Percentiles rank a stretch among this genome's conserved stretches.
These are phyloP conservation scores for Solanum hybrid DNA, from an alignment of 305 asterid species.

Conservation along the genomic window DNA sequence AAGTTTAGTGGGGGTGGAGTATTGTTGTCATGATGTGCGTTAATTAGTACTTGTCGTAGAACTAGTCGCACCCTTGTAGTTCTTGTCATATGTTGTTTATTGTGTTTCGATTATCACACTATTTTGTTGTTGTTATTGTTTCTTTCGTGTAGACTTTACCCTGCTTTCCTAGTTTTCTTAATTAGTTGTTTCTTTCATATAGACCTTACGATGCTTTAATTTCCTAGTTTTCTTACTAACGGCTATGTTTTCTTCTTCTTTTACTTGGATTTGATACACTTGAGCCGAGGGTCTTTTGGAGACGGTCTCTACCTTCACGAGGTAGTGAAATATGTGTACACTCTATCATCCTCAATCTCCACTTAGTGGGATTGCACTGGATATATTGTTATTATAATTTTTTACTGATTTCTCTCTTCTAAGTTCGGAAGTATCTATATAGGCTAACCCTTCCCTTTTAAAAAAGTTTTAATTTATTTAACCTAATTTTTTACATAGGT, in stretches of 20 bases:
- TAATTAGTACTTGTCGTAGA: not conserved
- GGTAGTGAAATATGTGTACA: too few species aligned
- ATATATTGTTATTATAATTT: too few species aligned
- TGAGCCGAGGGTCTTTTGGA: too few species aligned
- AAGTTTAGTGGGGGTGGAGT: not conserved
- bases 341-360: fast-evolving
- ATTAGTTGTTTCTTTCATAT: not conserved
- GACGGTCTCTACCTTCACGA: too few species aligned
- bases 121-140: too few species aligned
- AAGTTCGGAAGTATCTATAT: not conserved
- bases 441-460: not conserved
- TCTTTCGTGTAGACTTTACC: not conserved
- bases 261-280: not conserved
- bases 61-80: not conserved
- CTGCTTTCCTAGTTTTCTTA: not conserved
- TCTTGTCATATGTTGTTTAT: not conserved
- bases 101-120: not conserved
- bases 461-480: not conserved
- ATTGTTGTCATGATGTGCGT: not conserved
- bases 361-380: not conserved
- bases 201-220: not conserved
- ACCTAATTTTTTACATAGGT: not conserved
- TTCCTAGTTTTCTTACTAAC: not conserved
- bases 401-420: not conserved
- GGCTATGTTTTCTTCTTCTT: not conserved